These are phyloP conservation scores for Aurantiochytrium sp. DNA, from an alignment of 108 stramenopile genomes.

Conservation along the genomic window DNA sequence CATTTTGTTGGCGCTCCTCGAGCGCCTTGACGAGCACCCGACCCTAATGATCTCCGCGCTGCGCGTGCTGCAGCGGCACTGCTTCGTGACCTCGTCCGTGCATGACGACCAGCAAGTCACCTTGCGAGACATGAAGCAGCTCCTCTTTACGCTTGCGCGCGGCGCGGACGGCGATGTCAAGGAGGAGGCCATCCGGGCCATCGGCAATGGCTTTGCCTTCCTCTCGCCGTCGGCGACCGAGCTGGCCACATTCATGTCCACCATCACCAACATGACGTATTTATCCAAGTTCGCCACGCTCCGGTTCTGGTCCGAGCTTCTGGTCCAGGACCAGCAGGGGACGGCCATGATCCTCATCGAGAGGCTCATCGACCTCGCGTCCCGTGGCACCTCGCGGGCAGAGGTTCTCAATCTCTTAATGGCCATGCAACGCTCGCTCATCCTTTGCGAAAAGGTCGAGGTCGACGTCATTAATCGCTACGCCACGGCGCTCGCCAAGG, in stretches of 20 bases:
- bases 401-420: background rate
- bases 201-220: conserved; percentile 21
- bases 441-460: background rate
- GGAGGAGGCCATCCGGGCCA: conserved; percentile 21
- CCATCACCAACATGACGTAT: conserved; percentile 28
- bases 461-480: background rate
- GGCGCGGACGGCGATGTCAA: background rate
- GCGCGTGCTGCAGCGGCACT: conserved; percentile 1
- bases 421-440: conserved; percentile 17
- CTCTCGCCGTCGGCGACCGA: background rate
- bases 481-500: background rate
- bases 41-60: background rate
- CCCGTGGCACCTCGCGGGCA: background rate
- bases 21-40: background rate
- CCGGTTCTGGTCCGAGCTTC: conserved; percentile 25
- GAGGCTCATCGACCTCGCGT: background rate
- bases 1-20: background rate
- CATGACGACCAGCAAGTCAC: conserved; percentile 26
- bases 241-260: conserved; percentile 12
- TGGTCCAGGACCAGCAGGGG: conserved; percentile 1
- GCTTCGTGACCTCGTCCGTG: background rate
- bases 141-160: background rate
- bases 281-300: background rate
- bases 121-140: conserved; percentile 12
- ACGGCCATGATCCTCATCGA: conserved; percentile 6